Evolutionary conservation across 345 rosid species (phyloP).

Genomic region (Clarkia xantiana): DNA sequence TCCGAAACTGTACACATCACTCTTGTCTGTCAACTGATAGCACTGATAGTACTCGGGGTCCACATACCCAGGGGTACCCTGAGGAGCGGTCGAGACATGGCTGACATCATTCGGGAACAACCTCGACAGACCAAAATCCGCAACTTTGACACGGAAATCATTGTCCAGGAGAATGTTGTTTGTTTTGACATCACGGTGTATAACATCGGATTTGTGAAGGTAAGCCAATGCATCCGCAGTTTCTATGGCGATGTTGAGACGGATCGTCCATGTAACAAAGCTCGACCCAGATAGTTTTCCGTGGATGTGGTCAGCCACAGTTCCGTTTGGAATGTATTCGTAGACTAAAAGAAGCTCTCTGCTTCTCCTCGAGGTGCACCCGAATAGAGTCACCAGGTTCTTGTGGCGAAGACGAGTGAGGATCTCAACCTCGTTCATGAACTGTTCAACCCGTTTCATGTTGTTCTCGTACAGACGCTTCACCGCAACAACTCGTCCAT

Average conservation of each 20-base stretch:
- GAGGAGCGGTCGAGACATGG: slow-evolving; percentile 86
- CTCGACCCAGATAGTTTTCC: slow-evolving; percentile 29
- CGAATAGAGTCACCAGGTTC: slow-evolving; percentile 57
- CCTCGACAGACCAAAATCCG: slow-evolving; percentile 87
- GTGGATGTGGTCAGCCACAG: slow-evolving; percentile 79
- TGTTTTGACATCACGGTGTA: slow-evolving; percentile 82
- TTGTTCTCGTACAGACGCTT: slow-evolving; percentile 60
- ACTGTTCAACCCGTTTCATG: slow-evolving; percentile 58
- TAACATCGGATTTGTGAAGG: slow-evolving; percentile 53
- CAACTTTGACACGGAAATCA: slow-evolving; percentile 55
- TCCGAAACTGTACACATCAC: slow-evolving; percentile 89
- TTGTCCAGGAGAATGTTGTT: slow-evolving; percentile 71
- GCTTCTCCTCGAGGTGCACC: slow-evolving; percentile 70
- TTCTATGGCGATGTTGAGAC: slow-evolving; percentile 66
- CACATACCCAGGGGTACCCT: slow-evolving; percentile 90
- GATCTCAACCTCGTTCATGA: slow-evolving; percentile 67
- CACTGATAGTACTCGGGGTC: slow-evolving; percentile 81
- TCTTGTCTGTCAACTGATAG: slow-evolving; percentile 65
- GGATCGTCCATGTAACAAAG: slow-evolving; percentile 52
- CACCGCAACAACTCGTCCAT: slow-evolving; percentile 72
- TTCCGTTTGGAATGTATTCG: slow-evolving; percentile 77
- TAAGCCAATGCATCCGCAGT: slow-evolving; percentile 57
- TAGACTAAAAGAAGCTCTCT: slow-evolving; percentile 75
- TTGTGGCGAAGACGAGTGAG: slow-evolving; percentile 47
- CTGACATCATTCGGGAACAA: slow-evolving; percentile 59